Conservation (phyloP, 306 rosid species). For the Castanea sativa region DNA sequence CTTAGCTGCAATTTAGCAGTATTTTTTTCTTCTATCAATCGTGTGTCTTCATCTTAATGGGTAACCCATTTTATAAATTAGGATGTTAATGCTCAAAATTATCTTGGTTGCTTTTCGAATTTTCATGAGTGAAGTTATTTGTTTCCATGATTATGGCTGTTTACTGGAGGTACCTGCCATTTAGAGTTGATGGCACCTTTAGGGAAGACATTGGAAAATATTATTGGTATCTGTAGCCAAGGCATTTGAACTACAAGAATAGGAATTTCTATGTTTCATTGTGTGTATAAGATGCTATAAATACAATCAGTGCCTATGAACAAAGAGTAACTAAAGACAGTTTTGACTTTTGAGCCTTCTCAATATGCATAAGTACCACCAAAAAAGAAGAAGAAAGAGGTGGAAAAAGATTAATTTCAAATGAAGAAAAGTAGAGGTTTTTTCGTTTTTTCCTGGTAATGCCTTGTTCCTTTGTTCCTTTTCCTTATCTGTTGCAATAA, state of each 20-base stretch:
- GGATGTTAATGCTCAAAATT: not conserved
- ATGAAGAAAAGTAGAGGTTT: not conserved
- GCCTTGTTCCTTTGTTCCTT: not conserved
- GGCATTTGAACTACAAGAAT: not conserved
- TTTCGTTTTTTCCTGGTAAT: not conserved
- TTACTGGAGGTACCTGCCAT: not conserved
- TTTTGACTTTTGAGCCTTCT: not conserved
- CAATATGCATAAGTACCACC: not conserved
- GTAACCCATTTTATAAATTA: not conserved
- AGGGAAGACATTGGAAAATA: not conserved
- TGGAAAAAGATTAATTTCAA: not conserved
- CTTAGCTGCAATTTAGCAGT: not conserved
- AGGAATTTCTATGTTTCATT: not conserved
- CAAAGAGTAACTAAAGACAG: not conserved
- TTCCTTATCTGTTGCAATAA: not conserved
- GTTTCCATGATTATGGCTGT: slow-evolving; percentile 6
- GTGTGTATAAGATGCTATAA: not conserved
- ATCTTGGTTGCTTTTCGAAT: not conserved
- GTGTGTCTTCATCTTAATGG: not conserved
- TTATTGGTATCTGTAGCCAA: not conserved
- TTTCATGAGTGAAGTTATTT: not conserved
- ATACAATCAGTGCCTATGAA: not conserved
- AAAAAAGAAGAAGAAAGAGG: not conserved
- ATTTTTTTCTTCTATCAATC: not conserved
- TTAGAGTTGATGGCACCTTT: not conserved